phyloP scores from a whole-genome alignment of 257 asterid genomes.

The Solanum verrucosum region DNA sequence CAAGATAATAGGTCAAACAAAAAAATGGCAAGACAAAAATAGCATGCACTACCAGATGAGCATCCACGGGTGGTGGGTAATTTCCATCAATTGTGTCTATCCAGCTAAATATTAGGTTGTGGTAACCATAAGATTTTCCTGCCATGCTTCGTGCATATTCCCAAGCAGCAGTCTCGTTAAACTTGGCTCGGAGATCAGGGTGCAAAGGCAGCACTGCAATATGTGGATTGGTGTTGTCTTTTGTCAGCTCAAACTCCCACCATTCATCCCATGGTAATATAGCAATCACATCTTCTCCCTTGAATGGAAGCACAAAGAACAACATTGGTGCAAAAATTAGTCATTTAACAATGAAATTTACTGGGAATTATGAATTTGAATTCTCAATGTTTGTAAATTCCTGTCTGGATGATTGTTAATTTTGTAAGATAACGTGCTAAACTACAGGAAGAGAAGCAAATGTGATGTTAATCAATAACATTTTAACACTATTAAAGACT shows the following conservation, averaged over 20 bases:
- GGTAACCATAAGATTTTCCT: slow-evolving; percentile 81
- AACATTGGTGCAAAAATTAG: background rate
- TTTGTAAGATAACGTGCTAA: background rate
- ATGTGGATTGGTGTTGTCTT: slow-evolving; percentile 77
- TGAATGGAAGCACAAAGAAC: slow-evolving; percentile 6
- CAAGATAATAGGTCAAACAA: background rate
- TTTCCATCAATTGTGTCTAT: slow-evolving; percentile 73
- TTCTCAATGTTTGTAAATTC: background rate
- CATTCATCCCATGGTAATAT: slow-evolving; percentile 90
- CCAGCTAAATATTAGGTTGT: slow-evolving; percentile 92
- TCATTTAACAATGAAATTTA: background rate
- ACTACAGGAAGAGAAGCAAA: background rate
- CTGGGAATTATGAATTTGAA: background rate
- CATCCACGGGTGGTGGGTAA: slow-evolving; percentile 80
- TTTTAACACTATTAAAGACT: background rate
- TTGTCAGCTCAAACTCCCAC: slow-evolving; percentile 81
- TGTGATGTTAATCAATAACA: background rate
- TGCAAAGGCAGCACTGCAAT: slow-evolving; percentile 81
- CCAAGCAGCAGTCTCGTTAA: slow-evolving; percentile 86
- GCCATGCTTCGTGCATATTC: slow-evolving; percentile 80
- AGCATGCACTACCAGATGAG: slow-evolving; percentile 59
- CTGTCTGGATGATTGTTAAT: background rate
- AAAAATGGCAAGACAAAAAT: background rate
- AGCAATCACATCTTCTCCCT: slow-evolving; percentile 82
- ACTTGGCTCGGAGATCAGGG: slow-evolving; percentile 69